Conservation (phyloP, 1,139 yeast species). For the Kazachstania sp. region DNA sequence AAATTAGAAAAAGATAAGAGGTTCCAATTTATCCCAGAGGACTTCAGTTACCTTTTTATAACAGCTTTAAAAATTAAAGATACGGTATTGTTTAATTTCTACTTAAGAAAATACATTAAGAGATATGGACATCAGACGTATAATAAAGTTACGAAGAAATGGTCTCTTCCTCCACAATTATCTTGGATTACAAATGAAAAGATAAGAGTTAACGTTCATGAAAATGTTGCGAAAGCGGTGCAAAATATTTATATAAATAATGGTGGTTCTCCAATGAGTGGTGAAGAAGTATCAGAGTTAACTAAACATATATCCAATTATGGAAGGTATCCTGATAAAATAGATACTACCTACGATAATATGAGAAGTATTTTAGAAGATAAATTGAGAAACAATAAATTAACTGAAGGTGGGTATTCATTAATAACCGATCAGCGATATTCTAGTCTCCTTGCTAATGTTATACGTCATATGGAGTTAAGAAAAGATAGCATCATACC, state of each 20-base stretch:
- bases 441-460: background rate
- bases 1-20: background rate
- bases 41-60: background rate
- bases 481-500: background rate
- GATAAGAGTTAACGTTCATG: background rate
- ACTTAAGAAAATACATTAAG: background rate
- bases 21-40: background rate
- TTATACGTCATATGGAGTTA: background rate
- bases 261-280: background rate
- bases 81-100: background rate
- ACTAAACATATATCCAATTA: too few relatives aligned
- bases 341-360: background rate
- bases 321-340: background rate
- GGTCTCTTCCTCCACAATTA: background rate
- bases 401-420: too few relatives aligned
- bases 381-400: background rate
- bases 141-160: background rate
- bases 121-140: background rate
- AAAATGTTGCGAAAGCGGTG: background rate
- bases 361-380: background rate
- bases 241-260: background rate
- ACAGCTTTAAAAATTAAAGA: background rate
- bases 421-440: background rate
- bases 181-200: background rate
- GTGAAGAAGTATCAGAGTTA: background rate